Conservation (phyloP, 495 filamentous ascomycete genomes). For the Neurospora tetrasperma region DNA sequence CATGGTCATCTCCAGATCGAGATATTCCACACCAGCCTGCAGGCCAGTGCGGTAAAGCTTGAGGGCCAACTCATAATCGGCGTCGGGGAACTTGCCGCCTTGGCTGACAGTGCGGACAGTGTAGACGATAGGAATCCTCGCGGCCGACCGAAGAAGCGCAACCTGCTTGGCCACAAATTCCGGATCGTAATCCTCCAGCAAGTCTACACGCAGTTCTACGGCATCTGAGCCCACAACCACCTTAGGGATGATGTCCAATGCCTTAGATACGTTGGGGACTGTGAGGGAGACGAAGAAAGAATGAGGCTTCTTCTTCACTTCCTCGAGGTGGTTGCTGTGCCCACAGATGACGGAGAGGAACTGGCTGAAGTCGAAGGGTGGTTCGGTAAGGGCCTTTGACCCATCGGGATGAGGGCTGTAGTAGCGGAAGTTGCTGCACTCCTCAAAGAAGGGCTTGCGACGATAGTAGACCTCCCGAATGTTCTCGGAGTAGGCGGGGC, state of each 20-base stretch:
- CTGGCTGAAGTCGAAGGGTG: slow-evolving; percentile 66
- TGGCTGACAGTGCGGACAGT: slow-evolving; percentile 80
- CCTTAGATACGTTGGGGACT: slow-evolving; percentile 56
- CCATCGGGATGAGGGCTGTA: slow-evolving; percentile 61
- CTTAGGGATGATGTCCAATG: slow-evolving; percentile 53
- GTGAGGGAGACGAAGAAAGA: slow-evolving; percentile 93
- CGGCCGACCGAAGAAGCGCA: slow-evolving; percentile 61
- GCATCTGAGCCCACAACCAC: slow-evolving; percentile 83
- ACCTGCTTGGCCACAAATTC: slow-evolving; percentile 78
- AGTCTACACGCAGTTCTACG: slow-evolving; percentile 86
- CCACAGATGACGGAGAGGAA: slow-evolving; percentile 71
- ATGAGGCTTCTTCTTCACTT: slow-evolving; percentile 57
- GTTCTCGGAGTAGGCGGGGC: slow-evolving; percentile 88
- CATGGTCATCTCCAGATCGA: slow-evolving; percentile 88
- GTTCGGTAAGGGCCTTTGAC: slow-evolving; percentile 45
- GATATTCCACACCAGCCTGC: slow-evolving; percentile 76
- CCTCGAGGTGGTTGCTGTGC: slow-evolving; percentile 50
- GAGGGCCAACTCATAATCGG: slow-evolving; percentile 54
- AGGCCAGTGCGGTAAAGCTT: slow-evolving; percentile 69
- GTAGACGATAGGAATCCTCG: slow-evolving; percentile 84
- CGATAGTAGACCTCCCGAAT: slow-evolving; percentile 89
- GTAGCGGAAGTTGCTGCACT: slow-evolving; percentile 94
- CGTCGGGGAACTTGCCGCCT: slow-evolving; percentile 81
- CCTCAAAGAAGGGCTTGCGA: slow-evolving; percentile 80
- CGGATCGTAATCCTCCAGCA: slow-evolving; percentile 64